phyloP scores from a whole-genome alignment of 2,329 filamentous ascomycete species.

The Zasmidium citrigriseum region DNA sequence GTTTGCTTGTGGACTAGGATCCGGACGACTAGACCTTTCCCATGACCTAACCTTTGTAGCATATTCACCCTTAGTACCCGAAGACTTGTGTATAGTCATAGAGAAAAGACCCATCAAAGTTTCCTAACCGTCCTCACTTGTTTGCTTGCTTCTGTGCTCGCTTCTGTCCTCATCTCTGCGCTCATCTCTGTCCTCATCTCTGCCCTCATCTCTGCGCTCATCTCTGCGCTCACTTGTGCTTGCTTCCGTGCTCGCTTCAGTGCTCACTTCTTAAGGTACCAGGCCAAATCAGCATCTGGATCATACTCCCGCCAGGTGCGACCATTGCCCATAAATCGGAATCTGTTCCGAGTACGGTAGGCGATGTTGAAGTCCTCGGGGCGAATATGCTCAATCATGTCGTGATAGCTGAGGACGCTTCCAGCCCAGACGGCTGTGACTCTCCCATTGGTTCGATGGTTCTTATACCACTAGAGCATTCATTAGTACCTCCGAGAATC shows the following conservation, averaged over 20 bases:
- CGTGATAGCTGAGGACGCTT: conserved; percentile 28
- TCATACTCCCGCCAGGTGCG: conserved; percentile 38
- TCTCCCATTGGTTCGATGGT: conserved; percentile 30
- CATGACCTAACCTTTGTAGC: conserved; percentile 12
- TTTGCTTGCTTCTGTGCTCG: neutral
- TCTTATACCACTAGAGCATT: conserved; percentile 30
- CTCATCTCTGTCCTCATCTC: no score
- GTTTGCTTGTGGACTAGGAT: conserved; percentile 73
- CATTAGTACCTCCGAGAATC: no score
- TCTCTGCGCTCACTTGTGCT: neutral
- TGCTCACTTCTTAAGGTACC: conserved; percentile 26
- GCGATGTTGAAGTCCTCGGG: conserved; percentile 52
- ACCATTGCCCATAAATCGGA: conserved; percentile 53
- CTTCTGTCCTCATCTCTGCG: conserved; percentile 15
- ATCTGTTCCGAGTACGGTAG: conserved; percentile 48
- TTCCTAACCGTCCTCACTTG: neutral
- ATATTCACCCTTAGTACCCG: conserved; percentile 11
- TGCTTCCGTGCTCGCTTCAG: neutral
- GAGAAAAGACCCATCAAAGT: conserved; percentile 6
- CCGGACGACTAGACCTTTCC: neutral
- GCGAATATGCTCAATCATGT: conserved; percentile 41
- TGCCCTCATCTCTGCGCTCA: no score
- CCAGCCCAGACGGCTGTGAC: conserved; percentile 37
- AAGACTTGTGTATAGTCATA: conserved; percentile 22
- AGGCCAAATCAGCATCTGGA: conserved; percentile 28